phyloP scores from a whole-genome alignment of 2,329 filamentous ascomycete genomes.

The Apiospora koreana region DNA sequence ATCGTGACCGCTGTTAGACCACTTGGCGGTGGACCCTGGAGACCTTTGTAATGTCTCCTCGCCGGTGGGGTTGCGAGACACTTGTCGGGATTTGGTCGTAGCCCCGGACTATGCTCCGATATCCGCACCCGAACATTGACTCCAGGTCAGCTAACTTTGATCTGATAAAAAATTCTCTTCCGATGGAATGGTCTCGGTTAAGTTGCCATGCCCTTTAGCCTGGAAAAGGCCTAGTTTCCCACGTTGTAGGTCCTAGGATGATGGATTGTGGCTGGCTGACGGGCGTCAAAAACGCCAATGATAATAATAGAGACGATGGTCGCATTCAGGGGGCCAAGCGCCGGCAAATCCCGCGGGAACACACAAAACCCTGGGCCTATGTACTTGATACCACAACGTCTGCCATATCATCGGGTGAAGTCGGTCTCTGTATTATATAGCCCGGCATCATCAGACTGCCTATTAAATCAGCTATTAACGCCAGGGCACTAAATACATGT shows the following conservation, averaged over 20 bases:
- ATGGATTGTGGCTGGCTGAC: background rate
- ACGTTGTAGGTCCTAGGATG: background rate
- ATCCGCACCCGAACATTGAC: background rate
- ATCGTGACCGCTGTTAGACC: background rate
- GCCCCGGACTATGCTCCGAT: background rate
- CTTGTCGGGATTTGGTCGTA: background rate
- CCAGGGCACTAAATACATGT: too few species aligned
- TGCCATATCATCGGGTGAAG: background rate
- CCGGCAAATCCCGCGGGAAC: background rate
- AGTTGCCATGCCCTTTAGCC: background rate
- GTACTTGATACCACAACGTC: too few species aligned
- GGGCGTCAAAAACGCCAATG: background rate
- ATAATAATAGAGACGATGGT: background rate
- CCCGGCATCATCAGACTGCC: background rate
- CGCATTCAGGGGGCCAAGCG: background rate
- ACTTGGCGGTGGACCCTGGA: background rate
- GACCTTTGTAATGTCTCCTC: background rate
- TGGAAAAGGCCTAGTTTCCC: background rate
- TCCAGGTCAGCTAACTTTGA: background rate
- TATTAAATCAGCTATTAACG: background rate
- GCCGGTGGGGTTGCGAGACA: background rate
- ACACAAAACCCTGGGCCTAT: background rate
- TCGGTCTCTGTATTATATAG: background rate
- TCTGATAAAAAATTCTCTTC: background rate
- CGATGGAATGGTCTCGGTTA: background rate